These are phyloP conservation scores for Exophiala phaeomuriformis DNA, from an alignment of 2,329 filamentous ascomycete genomes.

Conservation along the genomic window DNA sequence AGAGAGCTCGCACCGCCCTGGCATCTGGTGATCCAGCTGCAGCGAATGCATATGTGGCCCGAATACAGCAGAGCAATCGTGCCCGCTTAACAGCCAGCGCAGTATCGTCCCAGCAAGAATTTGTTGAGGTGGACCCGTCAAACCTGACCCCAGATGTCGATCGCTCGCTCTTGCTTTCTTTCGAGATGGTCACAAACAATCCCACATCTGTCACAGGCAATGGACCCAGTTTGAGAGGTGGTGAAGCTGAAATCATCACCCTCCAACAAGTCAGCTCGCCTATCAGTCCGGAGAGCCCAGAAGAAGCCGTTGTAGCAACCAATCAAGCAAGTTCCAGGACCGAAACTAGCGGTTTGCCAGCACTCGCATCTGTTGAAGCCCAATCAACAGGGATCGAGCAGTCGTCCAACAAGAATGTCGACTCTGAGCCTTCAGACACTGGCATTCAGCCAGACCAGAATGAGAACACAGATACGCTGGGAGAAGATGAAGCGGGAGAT, in stretches of 20 bases:
- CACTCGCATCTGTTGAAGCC: neutral
- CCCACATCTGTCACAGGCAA: neutral
- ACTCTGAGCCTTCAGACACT: neutral
- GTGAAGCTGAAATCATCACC: conserved; percentile 5
- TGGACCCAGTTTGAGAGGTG: conserved; percentile 9
- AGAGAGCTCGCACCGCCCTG: conserved; percentile 13
- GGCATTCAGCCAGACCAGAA: neutral
- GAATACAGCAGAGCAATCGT: neutral
- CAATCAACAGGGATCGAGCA: neutral
- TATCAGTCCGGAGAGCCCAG: neutral
- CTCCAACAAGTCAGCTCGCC: conserved; percentile 5
- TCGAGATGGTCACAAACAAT: conserved; percentile 5
- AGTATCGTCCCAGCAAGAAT: conserved; percentile 10
- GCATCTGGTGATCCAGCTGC: conserved; percentile 1
- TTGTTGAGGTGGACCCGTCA: conserved; percentile 4
- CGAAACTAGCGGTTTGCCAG: neutral
- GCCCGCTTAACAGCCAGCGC: neutral
- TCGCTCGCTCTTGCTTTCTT: conserved; percentile 13
- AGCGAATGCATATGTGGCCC: neutral
- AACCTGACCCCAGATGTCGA: conserved; percentile 3
- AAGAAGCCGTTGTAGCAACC: no score
- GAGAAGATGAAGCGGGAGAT: conserved; percentile 1
- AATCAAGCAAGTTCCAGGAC: neutral
- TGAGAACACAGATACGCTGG: neutral
- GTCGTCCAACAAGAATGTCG: no score